These are phyloP conservation scores for Rhododendron henanense DNA, from an alignment of 148 eudicot species.

Conservation along the genomic window DNA sequence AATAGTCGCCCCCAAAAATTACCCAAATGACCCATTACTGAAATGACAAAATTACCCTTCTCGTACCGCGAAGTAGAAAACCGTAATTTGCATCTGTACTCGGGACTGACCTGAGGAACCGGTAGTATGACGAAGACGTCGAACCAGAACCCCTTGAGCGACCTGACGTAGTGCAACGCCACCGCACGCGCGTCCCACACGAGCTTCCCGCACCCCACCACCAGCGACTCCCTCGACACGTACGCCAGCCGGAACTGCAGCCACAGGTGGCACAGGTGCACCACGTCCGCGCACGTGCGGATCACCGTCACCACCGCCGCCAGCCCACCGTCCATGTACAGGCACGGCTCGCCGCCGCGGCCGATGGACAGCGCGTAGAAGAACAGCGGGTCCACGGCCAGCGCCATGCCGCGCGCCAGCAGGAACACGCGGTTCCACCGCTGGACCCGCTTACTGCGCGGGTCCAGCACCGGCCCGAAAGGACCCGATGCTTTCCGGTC, in stretches of 20 bases:
- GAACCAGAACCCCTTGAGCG: conserved; percentile 83
- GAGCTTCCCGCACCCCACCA: conserved; percentile 92
- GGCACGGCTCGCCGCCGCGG: conserved; percentile 59
- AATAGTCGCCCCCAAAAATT: no score
- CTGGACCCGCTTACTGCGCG: conserved; percentile 63
- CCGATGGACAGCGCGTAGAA: conserved; percentile 77
- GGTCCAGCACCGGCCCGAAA: conserved; percentile 54
- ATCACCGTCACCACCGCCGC: conserved; percentile 50
- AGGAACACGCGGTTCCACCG: conserved; percentile 65
- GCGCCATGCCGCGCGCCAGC: conserved; percentile 68
- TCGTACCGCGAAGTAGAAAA: not conserved
- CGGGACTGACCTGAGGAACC: conserved; percentile 71
- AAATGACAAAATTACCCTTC: not conserved
- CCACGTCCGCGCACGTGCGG: conserved; percentile 64
- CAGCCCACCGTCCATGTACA: conserved; percentile 69
- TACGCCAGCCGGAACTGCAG: conserved; percentile 85
- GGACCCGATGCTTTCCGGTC: conserved; percentile 14
- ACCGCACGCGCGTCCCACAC: conserved; percentile 93
- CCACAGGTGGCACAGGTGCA: conserved; percentile 78
- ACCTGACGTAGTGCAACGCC: conserved; percentile 58
- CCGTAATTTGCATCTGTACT: not conserved
- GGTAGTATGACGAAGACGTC: conserved; percentile 89
- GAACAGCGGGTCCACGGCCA: conserved; percentile 88
- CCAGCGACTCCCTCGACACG: conserved; percentile 90
- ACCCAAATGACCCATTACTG: no score